These are phyloP conservation scores for Ceratobasidium sp. DNA, from an alignment of 1,284 basidiomycete species.

Conservation along the genomic window DNA sequence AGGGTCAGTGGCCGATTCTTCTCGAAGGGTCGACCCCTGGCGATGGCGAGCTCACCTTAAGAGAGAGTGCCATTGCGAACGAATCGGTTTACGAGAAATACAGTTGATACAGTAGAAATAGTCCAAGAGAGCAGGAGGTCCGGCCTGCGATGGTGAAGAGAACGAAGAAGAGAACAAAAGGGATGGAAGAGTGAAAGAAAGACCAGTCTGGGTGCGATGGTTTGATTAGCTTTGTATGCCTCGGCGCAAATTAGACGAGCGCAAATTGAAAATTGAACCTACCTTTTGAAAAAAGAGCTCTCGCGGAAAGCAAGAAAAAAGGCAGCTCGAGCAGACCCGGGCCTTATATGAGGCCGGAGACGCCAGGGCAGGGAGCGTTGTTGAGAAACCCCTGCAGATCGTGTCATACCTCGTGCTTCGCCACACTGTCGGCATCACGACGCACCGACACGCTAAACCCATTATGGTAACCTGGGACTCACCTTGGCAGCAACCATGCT, in stretches of 20 bases:
- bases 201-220: slow-evolving; percentile 7
- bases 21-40: neutral
- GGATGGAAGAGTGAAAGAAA: slow-evolving; percentile 20
- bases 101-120: slow-evolving; percentile 12
- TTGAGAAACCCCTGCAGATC: slow-evolving; percentile 29
- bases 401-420: slow-evolving; percentile 14
- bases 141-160: slow-evolving; percentile 33
- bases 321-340: neutral
- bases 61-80: slow-evolving; percentile 29
- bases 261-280: slow-evolving; percentile 16
- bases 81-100: slow-evolving; percentile 1
- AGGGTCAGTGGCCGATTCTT: no score
- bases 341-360: neutral
- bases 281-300: neutral
- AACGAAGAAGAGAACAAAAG: slow-evolving; percentile 32
- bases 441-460: neutral
- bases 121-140: slow-evolving; percentile 34
- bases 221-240: slow-evolving; percentile 33
- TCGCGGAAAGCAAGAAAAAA: neutral
- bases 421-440: slow-evolving; percentile 32
- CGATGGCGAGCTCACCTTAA: slow-evolving; percentile 21
- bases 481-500: neutral
- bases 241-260: no score
- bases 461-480: neutral
- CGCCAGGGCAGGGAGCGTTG: neutral